Conservation (phyloP, 371 early-diverging fungal species). For the Apophysomyces variabilis region DNA sequence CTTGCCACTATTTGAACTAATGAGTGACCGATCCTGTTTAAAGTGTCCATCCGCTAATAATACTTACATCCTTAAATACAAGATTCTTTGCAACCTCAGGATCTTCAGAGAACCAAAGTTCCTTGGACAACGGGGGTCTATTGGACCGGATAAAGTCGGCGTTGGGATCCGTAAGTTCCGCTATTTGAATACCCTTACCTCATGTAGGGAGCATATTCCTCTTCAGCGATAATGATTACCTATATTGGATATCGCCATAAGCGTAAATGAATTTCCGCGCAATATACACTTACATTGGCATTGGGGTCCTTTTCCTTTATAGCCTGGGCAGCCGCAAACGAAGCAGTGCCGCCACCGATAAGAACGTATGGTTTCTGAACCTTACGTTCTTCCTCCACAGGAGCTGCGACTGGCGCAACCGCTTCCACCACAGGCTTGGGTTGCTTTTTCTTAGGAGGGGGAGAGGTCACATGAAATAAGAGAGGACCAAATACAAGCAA, state of each 20-base stretch:
- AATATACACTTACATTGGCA: conserved; percentile 56
- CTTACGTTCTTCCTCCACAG: conserved; percentile 21
- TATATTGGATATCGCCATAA: conserved; percentile 16
- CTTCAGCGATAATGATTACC: conserved; percentile 72
- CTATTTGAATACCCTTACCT: conserved; percentile 42
- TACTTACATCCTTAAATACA: conserved; percentile 65
- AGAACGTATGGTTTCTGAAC: conserved; percentile 56
- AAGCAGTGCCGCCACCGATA: conserved; percentile 72
- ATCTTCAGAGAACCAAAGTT: conserved; percentile 74
- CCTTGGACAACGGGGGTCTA: conserved; percentile 74
- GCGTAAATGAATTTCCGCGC: neutral
- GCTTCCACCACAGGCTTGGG: conserved; percentile 8
- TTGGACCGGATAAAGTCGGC: neutral
- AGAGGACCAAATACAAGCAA: conserved; percentile 62
- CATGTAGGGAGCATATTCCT: conserved; percentile 70
- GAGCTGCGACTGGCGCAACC: conserved; percentile 16
- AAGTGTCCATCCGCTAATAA: neutral
- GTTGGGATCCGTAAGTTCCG: too few species aligned
- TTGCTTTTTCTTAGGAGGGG: conserved; percentile 55
- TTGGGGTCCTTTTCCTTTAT: conserved; percentile 71
- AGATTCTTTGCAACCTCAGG: conserved; percentile 52
- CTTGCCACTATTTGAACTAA: conserved; percentile 58
- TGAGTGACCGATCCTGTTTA: neutral
- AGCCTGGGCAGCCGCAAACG: conserved; percentile 71
- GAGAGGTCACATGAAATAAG: conserved; percentile 63